Percentiles rank a stretch among this genome's conserved stretches.
phyloP scores from a whole-genome alignment of 176 grass and related monocot species.

The Phyllostachys edulis region DNA sequence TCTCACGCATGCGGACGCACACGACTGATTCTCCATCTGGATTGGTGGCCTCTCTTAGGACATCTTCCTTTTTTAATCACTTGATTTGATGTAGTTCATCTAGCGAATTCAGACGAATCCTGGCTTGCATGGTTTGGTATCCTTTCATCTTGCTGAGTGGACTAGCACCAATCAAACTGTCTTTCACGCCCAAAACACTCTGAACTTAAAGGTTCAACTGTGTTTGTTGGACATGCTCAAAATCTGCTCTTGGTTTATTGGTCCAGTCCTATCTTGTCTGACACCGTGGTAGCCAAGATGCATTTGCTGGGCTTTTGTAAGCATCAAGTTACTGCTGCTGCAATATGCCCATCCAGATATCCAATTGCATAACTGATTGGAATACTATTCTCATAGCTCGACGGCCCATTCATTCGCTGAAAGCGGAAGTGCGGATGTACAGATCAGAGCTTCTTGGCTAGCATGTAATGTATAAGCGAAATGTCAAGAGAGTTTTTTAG shows the following conservation, averaged over 20 bases:
- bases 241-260: neutral
- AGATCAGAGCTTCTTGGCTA: neutral
- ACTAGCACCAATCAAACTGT: neutral
- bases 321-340: neutral
- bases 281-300: neutral
- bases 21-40: too few species aligned
- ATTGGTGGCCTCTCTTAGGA: too few species aligned
- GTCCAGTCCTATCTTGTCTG: neutral
- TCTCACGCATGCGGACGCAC: neutral
- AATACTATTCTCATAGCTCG: neutral
- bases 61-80: neutral
- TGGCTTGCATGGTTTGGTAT: neutral
- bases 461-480: neutral
- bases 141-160: neutral
- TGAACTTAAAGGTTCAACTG: neutral
- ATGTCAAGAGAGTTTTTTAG: neutral
- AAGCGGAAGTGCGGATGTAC: neutral
- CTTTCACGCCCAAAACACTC: neutral
- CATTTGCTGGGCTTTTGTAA: neutral
- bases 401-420: neutral
- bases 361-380: neutral
- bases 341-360: neutral
- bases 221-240: neutral
- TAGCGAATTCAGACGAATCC: neutral
- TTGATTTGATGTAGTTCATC: neutral